Conservation (phyloP, 148 eudicot species). For the Rheum nobile region DNA sequence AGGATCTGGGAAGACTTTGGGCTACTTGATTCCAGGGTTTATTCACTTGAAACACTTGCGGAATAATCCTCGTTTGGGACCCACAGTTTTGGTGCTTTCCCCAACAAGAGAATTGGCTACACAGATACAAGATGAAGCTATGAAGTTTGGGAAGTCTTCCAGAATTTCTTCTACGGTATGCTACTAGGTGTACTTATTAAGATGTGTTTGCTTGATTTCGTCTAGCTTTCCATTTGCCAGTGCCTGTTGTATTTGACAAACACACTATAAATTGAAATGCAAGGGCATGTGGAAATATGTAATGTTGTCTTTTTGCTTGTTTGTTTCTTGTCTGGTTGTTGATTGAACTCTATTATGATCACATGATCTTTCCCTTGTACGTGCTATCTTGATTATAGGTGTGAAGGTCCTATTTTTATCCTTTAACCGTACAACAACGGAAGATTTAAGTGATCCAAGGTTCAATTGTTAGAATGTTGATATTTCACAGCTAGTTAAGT, state of each 20-base stretch:
- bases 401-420: neutral
- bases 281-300: neutral
- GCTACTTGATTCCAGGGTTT: constrained; percentile 83
- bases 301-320: neutral
- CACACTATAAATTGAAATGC: neutral
- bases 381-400: neutral
- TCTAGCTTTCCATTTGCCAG: neutral
- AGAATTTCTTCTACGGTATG: constrained; percentile 64
- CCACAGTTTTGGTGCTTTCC: constrained; percentile 80
- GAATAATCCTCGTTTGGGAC: constrained; percentile 65
- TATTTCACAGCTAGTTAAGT: neutral
- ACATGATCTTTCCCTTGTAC: neutral
- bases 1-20: constrained; percentile 91
- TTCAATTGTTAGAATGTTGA: neutral
- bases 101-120: constrained; percentile 97
- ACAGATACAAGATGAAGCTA: constrained; percentile 91
- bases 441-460: neutral
- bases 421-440: neutral
- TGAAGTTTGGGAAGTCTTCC: constrained; percentile 71
- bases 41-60: constrained; percentile 50
- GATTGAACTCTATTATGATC: neutral
- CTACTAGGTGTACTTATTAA: neutral
- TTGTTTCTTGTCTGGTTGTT: neutral
- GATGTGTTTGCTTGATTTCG: neutral
- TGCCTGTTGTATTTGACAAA: neutral